These are phyloP conservation scores for Fusarium phyllophilum DNA, from an alignment of 2,329 filamentous ascomycete genomes.

Conservation along the genomic window DNA sequence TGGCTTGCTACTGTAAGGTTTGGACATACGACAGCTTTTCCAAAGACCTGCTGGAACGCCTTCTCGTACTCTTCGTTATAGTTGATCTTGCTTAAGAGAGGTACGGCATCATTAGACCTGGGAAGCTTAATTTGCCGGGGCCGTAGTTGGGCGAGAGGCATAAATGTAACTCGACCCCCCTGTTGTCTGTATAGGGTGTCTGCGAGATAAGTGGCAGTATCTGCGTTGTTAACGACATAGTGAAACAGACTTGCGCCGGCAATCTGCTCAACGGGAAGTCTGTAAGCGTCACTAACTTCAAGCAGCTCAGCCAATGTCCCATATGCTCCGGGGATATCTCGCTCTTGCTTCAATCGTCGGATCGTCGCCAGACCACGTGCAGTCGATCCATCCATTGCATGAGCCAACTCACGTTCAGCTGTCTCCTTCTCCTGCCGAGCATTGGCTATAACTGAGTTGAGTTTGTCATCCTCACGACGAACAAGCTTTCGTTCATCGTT, in stretches of 20 bases:
- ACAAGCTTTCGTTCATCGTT: constrained; percentile 89
- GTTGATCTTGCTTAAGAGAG: constrained; percentile 84
- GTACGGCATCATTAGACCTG: constrained; percentile 85
- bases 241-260: constrained; percentile 94
- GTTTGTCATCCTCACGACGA: constrained; percentile 87
- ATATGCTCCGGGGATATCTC: constrained; percentile 86
- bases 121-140: constrained; percentile 80
- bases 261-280: constrained; percentile 90
- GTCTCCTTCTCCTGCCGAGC: constrained; percentile 80
- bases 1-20: constrained; percentile 88
- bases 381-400: constrained; percentile 90
- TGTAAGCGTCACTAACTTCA: constrained; percentile 84
- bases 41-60: constrained; percentile 95
- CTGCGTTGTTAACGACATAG: constrained; percentile 92
- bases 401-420: constrained; percentile 80
- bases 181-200: constrained; percentile 82
- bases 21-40: constrained; percentile 92
- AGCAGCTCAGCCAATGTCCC: constrained; percentile 95
- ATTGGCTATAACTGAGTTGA: constrained; percentile 80
- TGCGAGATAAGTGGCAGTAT: constrained; percentile 84
- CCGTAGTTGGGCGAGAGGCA: constrained; percentile 86
- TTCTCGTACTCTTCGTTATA: constrained; percentile 82
- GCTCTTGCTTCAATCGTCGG: constrained; percentile 80
- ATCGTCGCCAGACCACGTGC: constrained; percentile 88
- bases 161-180: constrained; percentile 90